A percentile compares a stretch with the other conserved stretches of the same genome.
Conservation (phyloP, 495 filamentous ascomycete species). For the Jackrogersella multiformis region DNA sequence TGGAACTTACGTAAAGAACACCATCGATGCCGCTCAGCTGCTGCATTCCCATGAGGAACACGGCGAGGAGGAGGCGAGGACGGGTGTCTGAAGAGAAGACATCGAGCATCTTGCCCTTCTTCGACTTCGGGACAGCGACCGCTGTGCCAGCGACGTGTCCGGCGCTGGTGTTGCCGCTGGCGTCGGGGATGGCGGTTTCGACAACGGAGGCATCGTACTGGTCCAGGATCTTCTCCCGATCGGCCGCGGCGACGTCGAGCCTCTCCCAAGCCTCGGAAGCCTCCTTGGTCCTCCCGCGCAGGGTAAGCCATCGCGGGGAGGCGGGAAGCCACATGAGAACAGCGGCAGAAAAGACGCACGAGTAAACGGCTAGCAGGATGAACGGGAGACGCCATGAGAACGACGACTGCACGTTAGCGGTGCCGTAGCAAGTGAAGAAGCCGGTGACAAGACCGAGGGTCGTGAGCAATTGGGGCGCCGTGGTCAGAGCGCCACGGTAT, state of each 20-base stretch:
- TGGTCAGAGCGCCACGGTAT: constrained; percentile 63
- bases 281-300: constrained; percentile 41
- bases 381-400: constrained; percentile 69
- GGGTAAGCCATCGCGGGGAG: constrained; percentile 56
- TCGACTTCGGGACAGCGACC: constrained; percentile 17
- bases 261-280: constrained; percentile 36
- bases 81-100: constrained; percentile 34
- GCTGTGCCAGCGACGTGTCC: neutral
- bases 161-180: constrained; percentile 15
- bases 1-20: constrained; percentile 59
- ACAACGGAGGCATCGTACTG: constrained; percentile 31
- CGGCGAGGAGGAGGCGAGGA: constrained; percentile 38
- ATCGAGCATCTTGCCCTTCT: constrained; percentile 33
- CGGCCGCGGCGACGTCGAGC: constrained; percentile 39
- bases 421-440: constrained; percentile 71
- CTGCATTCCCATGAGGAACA: constrained; percentile 57
- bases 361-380: constrained; percentile 54
- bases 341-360: constrained; percentile 50
- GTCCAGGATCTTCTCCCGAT: constrained; percentile 43
- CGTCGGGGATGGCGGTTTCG: constrained; percentile 15
- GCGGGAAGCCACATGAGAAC: constrained; percentile 51
- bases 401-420: constrained; percentile 55
- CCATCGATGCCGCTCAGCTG: constrained; percentile 64
- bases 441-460: constrained; percentile 63
- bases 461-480: constrained; percentile 65